A percentile compares a stretch with the other conserved stretches of the same genome.
Evolutionary conservation across 257 asterid species (phyloP).

Genomic region (Jaltomata sinuosa): DNA sequence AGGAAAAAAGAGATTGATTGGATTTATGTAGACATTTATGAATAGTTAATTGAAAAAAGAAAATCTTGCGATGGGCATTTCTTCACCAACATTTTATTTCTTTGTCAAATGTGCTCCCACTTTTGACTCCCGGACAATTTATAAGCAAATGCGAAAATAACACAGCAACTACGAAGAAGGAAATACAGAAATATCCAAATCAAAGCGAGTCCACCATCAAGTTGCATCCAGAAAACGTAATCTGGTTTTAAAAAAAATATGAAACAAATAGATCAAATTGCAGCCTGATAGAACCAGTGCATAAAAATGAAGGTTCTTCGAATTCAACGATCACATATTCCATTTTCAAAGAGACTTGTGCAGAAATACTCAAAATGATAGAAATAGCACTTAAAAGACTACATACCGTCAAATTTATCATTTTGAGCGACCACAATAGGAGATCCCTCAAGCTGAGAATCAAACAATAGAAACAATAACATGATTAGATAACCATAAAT

Average conservation of each 20-base stretch:
- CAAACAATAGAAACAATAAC: neutral
- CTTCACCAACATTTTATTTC: neutral
- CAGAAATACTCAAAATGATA: neutral
- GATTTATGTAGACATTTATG: neutral
- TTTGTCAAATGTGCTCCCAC: neutral
- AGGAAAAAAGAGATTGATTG: neutral
- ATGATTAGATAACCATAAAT: neutral
- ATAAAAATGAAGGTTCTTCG: neutral
- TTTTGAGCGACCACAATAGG: constrained; percentile 85
- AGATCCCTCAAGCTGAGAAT: constrained; percentile 79
- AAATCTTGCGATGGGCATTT: neutral
- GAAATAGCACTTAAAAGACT: neutral
- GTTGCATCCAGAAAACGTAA: neutral
- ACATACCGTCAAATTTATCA: constrained; percentile 80
- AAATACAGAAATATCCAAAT: neutral
- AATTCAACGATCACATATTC: neutral
- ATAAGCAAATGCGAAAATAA: neutral
- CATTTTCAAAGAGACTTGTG: neutral
- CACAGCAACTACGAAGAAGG: neutral
- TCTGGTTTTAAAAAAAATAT: neutral
- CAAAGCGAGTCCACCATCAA: neutral
- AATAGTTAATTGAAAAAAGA: neutral
- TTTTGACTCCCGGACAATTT: neutral
- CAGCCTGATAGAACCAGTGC: neutral
- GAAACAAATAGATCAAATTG: neutral